phyloP scores from a whole-genome alignment of 768 basidiomycete species.

The Leccinum olivaceopallidum region DNA sequence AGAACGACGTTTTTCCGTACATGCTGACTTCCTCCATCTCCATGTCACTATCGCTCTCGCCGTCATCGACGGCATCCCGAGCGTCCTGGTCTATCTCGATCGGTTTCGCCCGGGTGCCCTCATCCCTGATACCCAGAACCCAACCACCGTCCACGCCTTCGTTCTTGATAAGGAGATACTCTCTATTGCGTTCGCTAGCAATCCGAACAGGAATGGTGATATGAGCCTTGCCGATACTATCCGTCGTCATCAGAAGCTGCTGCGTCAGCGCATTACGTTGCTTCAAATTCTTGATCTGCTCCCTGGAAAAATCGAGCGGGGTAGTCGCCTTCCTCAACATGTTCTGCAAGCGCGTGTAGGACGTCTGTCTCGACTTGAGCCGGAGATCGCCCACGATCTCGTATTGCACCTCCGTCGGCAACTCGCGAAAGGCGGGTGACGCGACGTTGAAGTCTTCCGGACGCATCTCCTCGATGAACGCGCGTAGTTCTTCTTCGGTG shows the following conservation, averaged over 20 bases:
- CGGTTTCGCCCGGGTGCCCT: constrained; percentile 81
- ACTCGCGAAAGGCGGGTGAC: constrained; percentile 85
- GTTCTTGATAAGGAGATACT: constrained; percentile 95
- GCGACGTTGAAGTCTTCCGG: constrained; percentile 94
- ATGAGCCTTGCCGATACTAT: constrained; percentile 87
- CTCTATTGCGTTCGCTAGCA: constrained; percentile 91
- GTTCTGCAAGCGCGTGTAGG: constrained; percentile 84
- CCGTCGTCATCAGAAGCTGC: constrained; percentile 88
- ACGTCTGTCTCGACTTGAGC: constrained; percentile 92
- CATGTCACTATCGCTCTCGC: constrained; percentile 50
- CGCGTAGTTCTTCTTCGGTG: constrained; percentile 90
- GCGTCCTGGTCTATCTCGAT: constrained; percentile 81
- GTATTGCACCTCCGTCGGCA: constrained; percentile 96
- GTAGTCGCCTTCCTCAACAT: constrained; percentile 83
- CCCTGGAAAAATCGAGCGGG: constrained; percentile 92
- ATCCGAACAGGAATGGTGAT: constrained; percentile 91
- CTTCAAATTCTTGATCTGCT: constrained; percentile 89
- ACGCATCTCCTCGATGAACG: constrained; percentile 94
- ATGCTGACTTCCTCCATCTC: constrained; percentile 85
- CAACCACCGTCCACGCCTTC: constrained; percentile 87
- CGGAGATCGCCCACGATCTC: constrained; percentile 97
- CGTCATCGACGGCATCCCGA: constrained; percentile 35
- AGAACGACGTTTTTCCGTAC: constrained; percentile 41
- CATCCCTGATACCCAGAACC: constrained; percentile 89
- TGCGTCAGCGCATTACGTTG: constrained; percentile 92